These are phyloP conservation scores for Leptographium procerum DNA, from an alignment of 2,329 filamentous ascomycete species.

Conservation along the genomic window DNA sequence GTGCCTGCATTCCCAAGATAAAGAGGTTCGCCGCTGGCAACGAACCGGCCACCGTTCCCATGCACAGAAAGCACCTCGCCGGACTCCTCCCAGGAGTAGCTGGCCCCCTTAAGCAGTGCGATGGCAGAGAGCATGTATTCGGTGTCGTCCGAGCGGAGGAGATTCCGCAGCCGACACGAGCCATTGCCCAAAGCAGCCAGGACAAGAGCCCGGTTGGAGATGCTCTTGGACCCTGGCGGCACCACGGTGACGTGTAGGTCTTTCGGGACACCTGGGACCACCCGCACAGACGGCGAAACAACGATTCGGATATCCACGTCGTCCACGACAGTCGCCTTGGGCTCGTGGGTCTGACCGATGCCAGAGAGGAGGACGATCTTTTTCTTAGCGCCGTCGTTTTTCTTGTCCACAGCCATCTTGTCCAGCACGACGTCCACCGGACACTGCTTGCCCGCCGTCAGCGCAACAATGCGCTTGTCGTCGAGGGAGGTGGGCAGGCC, in stretches of 20 bases:
- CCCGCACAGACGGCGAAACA: constrained; percentile 65
- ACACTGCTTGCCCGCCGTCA: constrained; percentile 79
- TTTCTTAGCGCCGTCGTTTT: constrained; percentile 91
- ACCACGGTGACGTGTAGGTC: constrained; percentile 58
- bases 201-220: constrained; percentile 92
- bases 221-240: constrained; percentile 92
- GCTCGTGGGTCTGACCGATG: constrained; percentile 81
- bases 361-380: constrained; percentile 88
- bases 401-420: constrained; percentile 98
- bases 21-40: constrained; percentile 63
- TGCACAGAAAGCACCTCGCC: constrained; percentile 84
- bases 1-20: constrained; percentile 97
- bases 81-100: constrained; percentile 87
- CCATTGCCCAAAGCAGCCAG: constrained; percentile 82
- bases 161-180: constrained; percentile 77
- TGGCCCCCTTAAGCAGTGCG: constrained; percentile 68
- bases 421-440: constrained; percentile 73
- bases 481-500: constrained; percentile 75
- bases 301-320: constrained; percentile 75
- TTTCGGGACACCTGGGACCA: constrained; percentile 60
- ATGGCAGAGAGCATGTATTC: constrained; percentile 97
- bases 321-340: constrained; percentile 76
- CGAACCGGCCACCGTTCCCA: constrained; percentile 78
- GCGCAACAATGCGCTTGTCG: constrained; percentile 69
- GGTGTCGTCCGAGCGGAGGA: constrained; percentile 92